Evolutionary conservation across 1,284 basidiomycete species (phyloP), one percentile per base, ranked within the genome.

Genomic region (Ganoderma meredithae): DNA sequence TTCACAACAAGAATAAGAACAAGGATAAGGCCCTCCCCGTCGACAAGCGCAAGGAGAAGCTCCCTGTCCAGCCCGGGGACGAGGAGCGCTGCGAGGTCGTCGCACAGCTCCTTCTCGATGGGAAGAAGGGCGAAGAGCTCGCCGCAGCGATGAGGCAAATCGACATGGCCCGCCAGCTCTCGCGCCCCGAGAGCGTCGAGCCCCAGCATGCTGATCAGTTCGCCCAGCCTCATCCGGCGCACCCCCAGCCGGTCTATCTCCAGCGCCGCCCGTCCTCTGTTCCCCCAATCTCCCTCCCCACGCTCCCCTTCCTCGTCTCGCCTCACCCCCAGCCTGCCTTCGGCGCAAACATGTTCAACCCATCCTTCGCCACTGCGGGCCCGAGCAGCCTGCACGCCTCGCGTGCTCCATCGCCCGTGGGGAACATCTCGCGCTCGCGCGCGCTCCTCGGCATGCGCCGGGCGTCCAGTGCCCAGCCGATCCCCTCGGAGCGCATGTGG

Each of bases 261-360:
- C 83, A 82, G n/a, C 87, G 89, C 66, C 84, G 89, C 0, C 83
- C 89, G 1, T 91, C 90, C 0, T 90, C 88, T 0, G 90, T 90
- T 0, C 90, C 90, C 0, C 84, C 91, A 0, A 85, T 85, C 1
- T 77, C 82, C 2, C 65, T 85, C 7, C 85, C 85, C 0, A 77
- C 81, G 1, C 63, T 85, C 2, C 79, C 84, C 0, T 83, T 83
- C 75, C 73, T 75, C 66, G 69, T 71, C 55, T 67, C 71, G 1
- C 70, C 73, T 1, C 22, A 62, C 2, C 62, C 67, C 31, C 71
- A 72, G 63, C 27, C 58, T n/a, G 66, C 65, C 12, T 71, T 62
- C 43, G 63, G 60, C n/a, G 60, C 62, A 41, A 60, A 40, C 19
- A 59, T 67, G 60, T 70, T 70, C 66, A 43, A 69, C 63, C 64